Conservation (phyloP, 371 early-diverging fungal genomes). For the Mortierella sp. region DNA sequence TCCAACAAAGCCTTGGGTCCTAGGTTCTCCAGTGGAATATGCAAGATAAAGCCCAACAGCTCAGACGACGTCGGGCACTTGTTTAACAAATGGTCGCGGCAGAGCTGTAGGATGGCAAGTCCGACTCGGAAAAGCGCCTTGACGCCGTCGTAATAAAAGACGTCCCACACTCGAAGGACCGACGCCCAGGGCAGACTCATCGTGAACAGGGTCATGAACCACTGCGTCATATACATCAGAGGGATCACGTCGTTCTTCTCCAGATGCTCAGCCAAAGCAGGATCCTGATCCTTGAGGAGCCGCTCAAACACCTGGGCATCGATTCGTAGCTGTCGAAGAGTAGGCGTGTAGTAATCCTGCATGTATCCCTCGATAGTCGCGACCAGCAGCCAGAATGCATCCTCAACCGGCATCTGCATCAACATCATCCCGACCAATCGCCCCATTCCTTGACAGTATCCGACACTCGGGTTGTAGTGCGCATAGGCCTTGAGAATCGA, state of each 20-base stretch:
- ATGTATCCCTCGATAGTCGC: constrained; percentile 82
- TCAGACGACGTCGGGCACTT: constrained; percentile 85
- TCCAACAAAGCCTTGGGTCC: constrained; percentile 79
- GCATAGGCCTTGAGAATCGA: constrained; percentile 89
- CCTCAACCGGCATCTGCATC: constrained; percentile 89
- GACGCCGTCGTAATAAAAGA: constrained; percentile 86
- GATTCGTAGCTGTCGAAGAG: constrained; percentile 80
- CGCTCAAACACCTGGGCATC: constrained; percentile 91
- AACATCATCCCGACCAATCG: constrained; percentile 92
- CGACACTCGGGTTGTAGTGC: constrained; percentile 88
- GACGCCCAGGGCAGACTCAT: constrained; percentile 92
- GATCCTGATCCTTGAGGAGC: constrained; percentile 79
- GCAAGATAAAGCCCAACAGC: constrained; percentile 81
- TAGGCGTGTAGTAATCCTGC: constrained; percentile 84
- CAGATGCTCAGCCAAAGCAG: constrained; percentile 82
- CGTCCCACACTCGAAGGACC: constrained; percentile 94
- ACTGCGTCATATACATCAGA: constrained; percentile 92
- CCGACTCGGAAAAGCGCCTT: constrained; percentile 85
- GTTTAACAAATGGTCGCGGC: constrained; percentile 75
- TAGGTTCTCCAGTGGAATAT: constrained; percentile 83
- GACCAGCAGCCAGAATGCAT: constrained; percentile 91
- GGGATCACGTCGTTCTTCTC: constrained; percentile 83
- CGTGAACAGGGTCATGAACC: constrained; percentile 95
- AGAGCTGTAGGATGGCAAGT: constrained; percentile 81
- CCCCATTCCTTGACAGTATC: constrained; percentile 98